These are phyloP conservation scores for Teratosphaeriaceae sp. DNA, from an alignment of 2,329 filamentous ascomycete genomes.

Conservation along the genomic window DNA sequence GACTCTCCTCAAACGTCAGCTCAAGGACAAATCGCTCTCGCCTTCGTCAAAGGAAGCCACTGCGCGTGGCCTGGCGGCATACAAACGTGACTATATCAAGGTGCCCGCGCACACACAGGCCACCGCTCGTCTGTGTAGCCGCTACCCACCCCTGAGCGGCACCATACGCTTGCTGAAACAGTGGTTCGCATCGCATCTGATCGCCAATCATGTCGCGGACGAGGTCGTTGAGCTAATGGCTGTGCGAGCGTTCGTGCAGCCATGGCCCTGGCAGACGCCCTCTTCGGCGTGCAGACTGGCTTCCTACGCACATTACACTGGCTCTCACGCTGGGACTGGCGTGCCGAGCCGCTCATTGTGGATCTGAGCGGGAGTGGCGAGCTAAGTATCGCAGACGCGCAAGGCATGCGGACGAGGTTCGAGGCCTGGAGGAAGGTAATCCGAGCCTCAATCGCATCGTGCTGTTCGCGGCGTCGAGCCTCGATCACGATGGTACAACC, in stretches of 20 bases:
- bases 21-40: constrained; percentile 66
- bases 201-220: constrained; percentile 66
- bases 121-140: constrained; percentile 71
- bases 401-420: constrained; percentile 61
- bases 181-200: constrained; percentile 82
- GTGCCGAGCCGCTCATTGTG: constrained; percentile 70
- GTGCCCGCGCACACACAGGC: constrained; percentile 75
- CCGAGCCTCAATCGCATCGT: constrained; percentile 78
- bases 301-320: constrained; percentile 76
- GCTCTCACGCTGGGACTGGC: constrained; percentile 88
- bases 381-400: constrained; percentile 55
- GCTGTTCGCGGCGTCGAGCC: constrained; percentile 72
- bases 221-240: constrained; percentile 82
- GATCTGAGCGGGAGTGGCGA: constrained; percentile 51
- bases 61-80: constrained; percentile 60
- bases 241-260: constrained; percentile 69
- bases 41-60: constrained; percentile 61
- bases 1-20: constrained; percentile 67
- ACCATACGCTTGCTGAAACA: constrained; percentile 79
- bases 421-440: constrained; percentile 79
- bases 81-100: constrained; percentile 65
- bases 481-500: constrained; percentile 69
- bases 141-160: constrained; percentile 70
- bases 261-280: constrained; percentile 73
- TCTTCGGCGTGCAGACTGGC: constrained; percentile 69